Base-by-base conservation (phyloP, 768 basidiomycete species). In the Trametes meyenii region DNA sequence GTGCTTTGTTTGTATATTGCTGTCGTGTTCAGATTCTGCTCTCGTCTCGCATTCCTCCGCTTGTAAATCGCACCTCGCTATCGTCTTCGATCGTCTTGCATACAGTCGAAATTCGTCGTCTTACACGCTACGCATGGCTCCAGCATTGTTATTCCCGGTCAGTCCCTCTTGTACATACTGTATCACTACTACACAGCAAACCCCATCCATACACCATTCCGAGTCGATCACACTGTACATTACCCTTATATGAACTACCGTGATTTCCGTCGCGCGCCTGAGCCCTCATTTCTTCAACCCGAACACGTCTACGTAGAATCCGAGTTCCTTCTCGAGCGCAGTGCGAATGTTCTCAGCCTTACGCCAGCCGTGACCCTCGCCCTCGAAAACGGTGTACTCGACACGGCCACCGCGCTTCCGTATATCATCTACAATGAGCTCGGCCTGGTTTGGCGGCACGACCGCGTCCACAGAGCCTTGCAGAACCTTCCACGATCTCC, bases 331-430 rank as follows among this genome's bases (percentile, higher is more conserved):
- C 66, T 84, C 81, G 33, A 84, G 66, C 11, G 85, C 79, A 46
- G 79, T 76, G 55, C 79, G 78, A 64, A 86, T 83, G 50, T 78
- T 86, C 55, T 81, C 77, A 24, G 78, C 82, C 62, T 79, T 80
- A 49, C 84, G 74, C 80, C 82, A 87, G 0, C 87, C 86, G 69
- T 88, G 86, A 2, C 86, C 86, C 72, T 89, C 87, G 19, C 86
- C 87, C 14, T 80, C 74, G 69, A 87, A 88, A 0, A 84, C 64
- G 61, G 85, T 77, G 62, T 86, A 85, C 66, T 88, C 83, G 21
- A 86, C 82, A 12, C 76, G 67, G 0, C 85, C 86, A 2, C 80
- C 79, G 0, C 77, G 75, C 52, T 77, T 73, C 54, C 77, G 73
- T 63, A 89, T 82, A 57, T 73, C 79, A 14, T 84, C 75, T 40